Percentiles rank a stretch among this genome's conserved stretches.
Evolutionary conservation across 202 grass and related monocot species (phyloP).

Genomic region (Saccharum hybrid): DNA sequence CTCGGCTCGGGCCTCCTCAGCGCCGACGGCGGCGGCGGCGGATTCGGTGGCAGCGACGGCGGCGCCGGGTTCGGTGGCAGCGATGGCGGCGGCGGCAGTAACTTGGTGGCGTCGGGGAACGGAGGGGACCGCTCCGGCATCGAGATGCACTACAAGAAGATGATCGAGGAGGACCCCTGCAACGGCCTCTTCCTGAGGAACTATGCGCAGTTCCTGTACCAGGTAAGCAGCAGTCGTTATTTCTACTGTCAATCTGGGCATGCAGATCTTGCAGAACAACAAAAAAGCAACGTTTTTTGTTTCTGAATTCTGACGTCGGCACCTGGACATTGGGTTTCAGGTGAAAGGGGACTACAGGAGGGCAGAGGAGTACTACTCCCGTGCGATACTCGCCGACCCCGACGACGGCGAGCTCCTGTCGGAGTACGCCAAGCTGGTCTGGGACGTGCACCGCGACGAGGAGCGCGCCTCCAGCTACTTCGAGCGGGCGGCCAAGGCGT

Average conservation of each 20-base stretch:
- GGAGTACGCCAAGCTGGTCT: conserved; percentile 89
- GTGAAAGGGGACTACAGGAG: conserved; percentile 60
- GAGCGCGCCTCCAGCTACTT: conserved; percentile 89
- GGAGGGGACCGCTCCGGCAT: conserved; percentile 61
- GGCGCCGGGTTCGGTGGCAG: background rate
- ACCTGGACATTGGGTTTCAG: conserved; percentile 15
- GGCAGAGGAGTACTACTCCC: conserved; percentile 96
- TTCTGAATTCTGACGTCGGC: background rate
- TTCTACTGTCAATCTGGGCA: no score
- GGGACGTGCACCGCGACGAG: conserved; percentile 78
- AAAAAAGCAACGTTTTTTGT: no score
- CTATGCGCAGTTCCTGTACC: conserved; percentile 77
- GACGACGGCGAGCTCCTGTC: conserved; percentile 82
- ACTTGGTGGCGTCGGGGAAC: conserved; percentile 44
- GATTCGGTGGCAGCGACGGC: no score
- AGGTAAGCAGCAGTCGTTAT: conserved; percentile 26
- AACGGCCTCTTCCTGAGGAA: conserved; percentile 80
- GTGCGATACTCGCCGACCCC: conserved; percentile 76
- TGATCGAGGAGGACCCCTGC: conserved; percentile 84
- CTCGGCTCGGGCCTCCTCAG: conserved; percentile 61
- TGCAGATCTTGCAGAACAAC: no score
- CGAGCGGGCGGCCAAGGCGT: conserved; percentile 47
- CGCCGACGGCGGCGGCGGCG: conserved; percentile 24
- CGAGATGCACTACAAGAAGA: conserved; percentile 80
- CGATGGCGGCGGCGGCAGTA: conserved; percentile 28